Conservation (phyloP, 1,139 yeast genomes). For the Arxiozyma slooffiae region DNA sequence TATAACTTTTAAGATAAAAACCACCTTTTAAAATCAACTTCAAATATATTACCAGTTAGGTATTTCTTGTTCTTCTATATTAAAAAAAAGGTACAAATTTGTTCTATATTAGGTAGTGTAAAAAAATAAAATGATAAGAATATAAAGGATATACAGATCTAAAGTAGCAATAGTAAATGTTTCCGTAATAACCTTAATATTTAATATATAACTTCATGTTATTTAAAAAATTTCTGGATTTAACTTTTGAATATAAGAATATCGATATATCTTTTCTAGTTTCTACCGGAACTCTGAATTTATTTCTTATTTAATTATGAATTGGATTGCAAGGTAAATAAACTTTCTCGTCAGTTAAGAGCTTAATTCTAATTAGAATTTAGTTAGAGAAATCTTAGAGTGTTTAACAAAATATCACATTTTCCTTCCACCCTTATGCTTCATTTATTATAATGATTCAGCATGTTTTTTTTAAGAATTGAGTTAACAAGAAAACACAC, state of each 20-base stretch:
- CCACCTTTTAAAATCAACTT: no score
- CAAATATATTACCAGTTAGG: no score
- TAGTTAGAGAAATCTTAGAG: conserved; percentile 49
- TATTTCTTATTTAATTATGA: conserved; percentile 15
- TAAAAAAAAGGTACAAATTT: no score
- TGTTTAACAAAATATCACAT: conserved; percentile 59
- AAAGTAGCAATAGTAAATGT: background rate
- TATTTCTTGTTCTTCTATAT: no score
- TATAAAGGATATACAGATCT: background rate
- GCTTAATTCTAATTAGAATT: conserved; percentile 15
- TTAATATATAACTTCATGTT: background rate
- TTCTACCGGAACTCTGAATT: conserved; percentile 14
- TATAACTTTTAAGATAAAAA: no score
- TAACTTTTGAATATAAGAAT: conserved; percentile 24
- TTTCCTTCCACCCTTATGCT: conserved; percentile 64
- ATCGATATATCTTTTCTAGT: conserved; percentile 25
- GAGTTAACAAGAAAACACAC: conserved; percentile 33
- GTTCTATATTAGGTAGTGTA: background rate
- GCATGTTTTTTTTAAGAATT: conserved; percentile 55
- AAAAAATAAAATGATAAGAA: background rate
- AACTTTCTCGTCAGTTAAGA: conserved; percentile 10
- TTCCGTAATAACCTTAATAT: no score
- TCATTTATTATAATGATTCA: conserved; percentile 64
- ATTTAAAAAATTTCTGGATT: conserved; percentile 4
- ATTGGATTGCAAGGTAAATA: conserved; percentile 14